These are phyloP conservation scores for Rhytidiadelphus loreus DNA, from an alignment of 225 moss, liverwort and hornwort species.

Conservation along the genomic window DNA sequence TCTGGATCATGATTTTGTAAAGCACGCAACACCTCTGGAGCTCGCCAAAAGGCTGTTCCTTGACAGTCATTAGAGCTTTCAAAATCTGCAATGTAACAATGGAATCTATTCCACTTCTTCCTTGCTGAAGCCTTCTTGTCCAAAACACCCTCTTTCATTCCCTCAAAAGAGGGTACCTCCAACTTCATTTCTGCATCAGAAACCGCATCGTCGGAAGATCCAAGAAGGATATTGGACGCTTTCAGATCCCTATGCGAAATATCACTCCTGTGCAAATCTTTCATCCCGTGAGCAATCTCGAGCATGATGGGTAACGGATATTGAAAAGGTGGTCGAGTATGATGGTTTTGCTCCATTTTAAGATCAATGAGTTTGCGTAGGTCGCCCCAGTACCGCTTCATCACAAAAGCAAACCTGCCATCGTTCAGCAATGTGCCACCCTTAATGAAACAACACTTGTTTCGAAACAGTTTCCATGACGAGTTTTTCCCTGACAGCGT, in stretches of 20 bases:
- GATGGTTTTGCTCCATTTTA: background rate
- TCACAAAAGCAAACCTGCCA: background rate
- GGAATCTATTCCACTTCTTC: background rate
- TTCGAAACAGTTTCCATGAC: background rate
- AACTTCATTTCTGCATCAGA: background rate
- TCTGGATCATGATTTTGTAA: background rate
- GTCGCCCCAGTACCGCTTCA: background rate
- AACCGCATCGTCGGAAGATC: background rate
- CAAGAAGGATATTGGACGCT: conserved; percentile 6
- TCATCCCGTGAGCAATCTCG: background rate
- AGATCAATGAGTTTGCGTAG: background rate
- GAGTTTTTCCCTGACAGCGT: background rate
- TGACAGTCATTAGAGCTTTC: background rate
- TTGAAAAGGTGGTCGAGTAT: background rate
- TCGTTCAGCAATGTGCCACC: background rate
- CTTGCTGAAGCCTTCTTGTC: background rate
- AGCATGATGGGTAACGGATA: background rate
- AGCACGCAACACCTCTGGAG: background rate
- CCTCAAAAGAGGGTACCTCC: background rate
- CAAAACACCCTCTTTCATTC: background rate
- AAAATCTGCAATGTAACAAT: background rate
- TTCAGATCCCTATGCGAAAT: background rate
- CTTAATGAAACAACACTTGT: background rate
- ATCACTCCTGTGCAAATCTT: background rate
- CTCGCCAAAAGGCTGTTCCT: background rate